These are phyloP conservation scores for Paramecium pentaurelia DNA, from an alignment of 73 alveolate species.

Conservation along the genomic window DNA sequence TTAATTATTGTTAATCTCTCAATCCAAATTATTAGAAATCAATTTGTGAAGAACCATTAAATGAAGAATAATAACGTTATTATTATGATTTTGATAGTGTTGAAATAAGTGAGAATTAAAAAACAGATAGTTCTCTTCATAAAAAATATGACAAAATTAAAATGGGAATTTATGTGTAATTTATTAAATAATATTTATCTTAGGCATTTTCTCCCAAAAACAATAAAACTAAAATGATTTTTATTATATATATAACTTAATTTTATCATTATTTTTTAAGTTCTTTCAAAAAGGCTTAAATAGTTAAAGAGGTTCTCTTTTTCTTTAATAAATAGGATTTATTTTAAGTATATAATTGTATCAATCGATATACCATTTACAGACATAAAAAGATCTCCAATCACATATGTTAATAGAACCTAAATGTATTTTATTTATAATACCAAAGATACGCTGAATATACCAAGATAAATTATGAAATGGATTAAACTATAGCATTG, in stretches of 20 bases:
- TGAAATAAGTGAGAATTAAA: conserved; percentile 5
- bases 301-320: conserved; percentile 35
- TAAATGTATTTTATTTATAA: background rate
- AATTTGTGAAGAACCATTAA: background rate
- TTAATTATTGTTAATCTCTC: conserved; percentile 9
- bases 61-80: background rate
- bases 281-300: conserved; percentile 13
- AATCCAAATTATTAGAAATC: conserved; percentile 17
- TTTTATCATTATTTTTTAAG: conserved; percentile 27
- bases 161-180: background rate
- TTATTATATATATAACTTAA: background rate
- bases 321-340: background rate
- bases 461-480: conserved; percentile 25
- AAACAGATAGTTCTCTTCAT: background rate
- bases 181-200: background rate
- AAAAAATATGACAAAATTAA: background rate
- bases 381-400: conserved; percentile 50
- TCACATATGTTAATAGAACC: conserved; percentile 23
- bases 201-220: background rate
- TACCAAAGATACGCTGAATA: conserved; percentile 50
- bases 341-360: conserved; percentile 33
- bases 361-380: conserved; percentile 51
- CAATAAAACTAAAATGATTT: background rate
- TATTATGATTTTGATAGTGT: conserved; percentile 13
- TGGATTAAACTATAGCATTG: conserved; percentile 16